These are phyloP conservation scores for Myxozyma melibiosi DNA, from an alignment of 805 yeast species.

Conservation along the genomic window DNA sequence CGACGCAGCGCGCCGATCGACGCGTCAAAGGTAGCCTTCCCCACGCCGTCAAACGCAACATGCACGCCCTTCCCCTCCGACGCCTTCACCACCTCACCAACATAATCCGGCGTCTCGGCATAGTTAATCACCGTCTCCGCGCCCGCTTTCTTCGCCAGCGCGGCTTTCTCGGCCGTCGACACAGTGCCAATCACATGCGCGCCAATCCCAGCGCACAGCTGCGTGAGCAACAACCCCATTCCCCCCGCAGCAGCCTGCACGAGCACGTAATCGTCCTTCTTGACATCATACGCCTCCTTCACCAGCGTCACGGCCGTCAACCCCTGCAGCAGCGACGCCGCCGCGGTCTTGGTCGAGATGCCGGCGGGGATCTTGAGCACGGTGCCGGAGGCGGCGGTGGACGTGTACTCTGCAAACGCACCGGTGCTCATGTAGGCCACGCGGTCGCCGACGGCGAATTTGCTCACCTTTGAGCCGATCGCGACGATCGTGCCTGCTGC, in stretches of 20 bases:
- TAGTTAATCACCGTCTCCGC: constrained; percentile 72
- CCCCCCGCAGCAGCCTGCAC: constrained; percentile 98
- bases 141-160: constrained; percentile 67
- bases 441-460: constrained; percentile 66
- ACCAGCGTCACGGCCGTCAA: constrained; percentile 77
- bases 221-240: constrained; percentile 73
- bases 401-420: constrained; percentile 75
- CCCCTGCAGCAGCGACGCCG: constrained; percentile 68
- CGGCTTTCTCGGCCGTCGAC: constrained; percentile 71
- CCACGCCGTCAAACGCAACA: constrained; percentile 73
- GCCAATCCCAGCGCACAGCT: constrained; percentile 62
- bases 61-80: constrained; percentile 69
- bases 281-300: constrained; percentile 64
- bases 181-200: constrained; percentile 86
- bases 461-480: constrained; percentile 59
- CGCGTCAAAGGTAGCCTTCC: constrained; percentile 71
- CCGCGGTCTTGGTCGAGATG: constrained; percentile 53
- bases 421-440: constrained; percentile 57
- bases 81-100: constrained; percentile 56
- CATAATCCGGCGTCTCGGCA: constrained; percentile 51
- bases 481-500: constrained; percentile 63
- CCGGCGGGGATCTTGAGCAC: constrained; percentile 55
- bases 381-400: constrained; percentile 36
- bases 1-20: constrained; percentile 59
- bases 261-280: constrained; percentile 69